Evolutionary conservation across 345 rosid species (phyloP).

Genomic region (Arabidopsis suecica): DNA sequence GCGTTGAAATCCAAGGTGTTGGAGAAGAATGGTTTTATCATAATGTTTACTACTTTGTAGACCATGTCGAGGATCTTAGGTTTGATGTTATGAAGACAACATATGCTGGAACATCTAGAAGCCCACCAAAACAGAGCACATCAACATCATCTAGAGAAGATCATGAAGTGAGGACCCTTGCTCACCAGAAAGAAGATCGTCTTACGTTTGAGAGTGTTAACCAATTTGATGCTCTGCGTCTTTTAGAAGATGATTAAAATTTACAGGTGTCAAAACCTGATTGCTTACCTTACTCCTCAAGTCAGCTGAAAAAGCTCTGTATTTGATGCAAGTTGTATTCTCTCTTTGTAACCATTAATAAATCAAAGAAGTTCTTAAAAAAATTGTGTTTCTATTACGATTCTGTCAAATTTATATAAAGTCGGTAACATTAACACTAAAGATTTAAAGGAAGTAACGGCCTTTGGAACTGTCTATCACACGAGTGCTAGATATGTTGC

Average conservation of each 20-base stretch:
- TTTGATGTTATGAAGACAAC: not conserved
- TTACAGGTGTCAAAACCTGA: too few relatives aligned
- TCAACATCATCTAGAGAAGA: not conserved
- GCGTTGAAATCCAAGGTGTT: not conserved
- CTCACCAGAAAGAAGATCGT: not conserved
- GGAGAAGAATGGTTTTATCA: too few relatives aligned
- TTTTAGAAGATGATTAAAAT: not conserved
- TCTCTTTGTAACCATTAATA: too few relatives aligned
- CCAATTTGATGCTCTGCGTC: not conserved
- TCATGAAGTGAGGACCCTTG: not conserved
- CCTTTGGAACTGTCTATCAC: too few relatives aligned
- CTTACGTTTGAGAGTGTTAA: not conserved
- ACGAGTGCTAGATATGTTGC: too few relatives aligned
- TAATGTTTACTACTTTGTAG: not conserved
- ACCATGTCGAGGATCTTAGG: not conserved
- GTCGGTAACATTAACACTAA: too few relatives aligned
- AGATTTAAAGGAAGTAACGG: too few relatives aligned
- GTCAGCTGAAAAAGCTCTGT: too few relatives aligned
- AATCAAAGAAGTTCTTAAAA: too few relatives aligned
- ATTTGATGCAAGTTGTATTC: too few relatives aligned
- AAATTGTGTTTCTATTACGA: not conserved
- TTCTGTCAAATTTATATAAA: not conserved
- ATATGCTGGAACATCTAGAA: not conserved
- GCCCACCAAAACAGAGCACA: not conserved
- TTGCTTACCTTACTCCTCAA: too few relatives aligned